phyloP scores from a whole-genome alignment of 805 yeast species.

The Cyberlindnera mycetangii region DNA sequence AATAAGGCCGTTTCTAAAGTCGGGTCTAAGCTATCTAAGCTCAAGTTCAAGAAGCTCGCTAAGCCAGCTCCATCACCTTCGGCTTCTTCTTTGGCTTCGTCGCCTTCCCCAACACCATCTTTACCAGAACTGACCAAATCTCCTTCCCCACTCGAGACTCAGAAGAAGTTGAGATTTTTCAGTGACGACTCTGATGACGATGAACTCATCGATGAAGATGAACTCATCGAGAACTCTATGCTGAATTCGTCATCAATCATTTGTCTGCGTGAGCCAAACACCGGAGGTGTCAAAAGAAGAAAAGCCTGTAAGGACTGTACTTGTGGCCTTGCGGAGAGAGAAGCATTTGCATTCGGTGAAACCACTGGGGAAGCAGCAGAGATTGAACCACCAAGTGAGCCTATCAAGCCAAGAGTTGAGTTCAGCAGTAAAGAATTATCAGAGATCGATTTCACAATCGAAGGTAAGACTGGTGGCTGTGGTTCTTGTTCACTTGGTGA shows the following conservation, averaged over 20 bases:
- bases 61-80: too few species aligned
- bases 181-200: constrained; percentile 27
- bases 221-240: constrained; percentile 31
- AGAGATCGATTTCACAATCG: constrained; percentile 93
- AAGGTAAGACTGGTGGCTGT: constrained; percentile 96
- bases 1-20: constrained; percentile 12
- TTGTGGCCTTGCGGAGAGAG: constrained; percentile 90
- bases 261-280: constrained; percentile 51
- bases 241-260: constrained; percentile 38
- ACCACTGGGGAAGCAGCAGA: constrained; percentile 44
- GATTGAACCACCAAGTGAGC: constrained; percentile 30
- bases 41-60: constrained; percentile 26
- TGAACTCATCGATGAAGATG: constrained; percentile 37
- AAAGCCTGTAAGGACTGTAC: constrained; percentile 98
- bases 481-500: constrained; percentile 97
- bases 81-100: too few species aligned
- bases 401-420: constrained; percentile 35
- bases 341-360: constrained; percentile 53
- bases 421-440: constrained; percentile 69
- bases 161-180: constrained; percentile 24
- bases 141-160: constrained; percentile 13
- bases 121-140: constrained; percentile 19
- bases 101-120: constrained; percentile 16
- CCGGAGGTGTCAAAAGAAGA: constrained; percentile 53
- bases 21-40: constrained; percentile 26